Base-by-base conservation (phyloP, 1,284 basidiomycete species). In the Ceraceosorus bombacis region DNA sequence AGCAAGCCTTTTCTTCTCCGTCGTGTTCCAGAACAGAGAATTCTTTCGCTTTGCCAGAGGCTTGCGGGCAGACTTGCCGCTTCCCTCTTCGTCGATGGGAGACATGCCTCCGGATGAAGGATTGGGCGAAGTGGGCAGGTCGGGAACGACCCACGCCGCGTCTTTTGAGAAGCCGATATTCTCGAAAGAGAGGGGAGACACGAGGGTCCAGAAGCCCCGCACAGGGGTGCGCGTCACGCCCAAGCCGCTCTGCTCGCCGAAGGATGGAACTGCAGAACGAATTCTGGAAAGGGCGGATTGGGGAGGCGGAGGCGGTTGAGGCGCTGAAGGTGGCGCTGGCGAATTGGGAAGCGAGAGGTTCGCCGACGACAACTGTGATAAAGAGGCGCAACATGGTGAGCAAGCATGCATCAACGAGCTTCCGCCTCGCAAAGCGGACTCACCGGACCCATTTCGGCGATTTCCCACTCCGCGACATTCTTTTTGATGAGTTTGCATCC, bases 121-220 rank as follows among this genome's bases (percentile, higher is more conserved):
- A 5, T 46, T 15, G 41, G 48, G 53, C 7, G 40, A 8, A 6
- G 37, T 37, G n/a, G 56, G 36, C n/a, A 48, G 38, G 10, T 49
- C 54, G 15, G 59, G 59, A 5, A 41, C 13, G 36, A 17, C 38
- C 74, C 74, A 77, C 48, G 58, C 60, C n/a, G 66, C 57, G 50
- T 74, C 71, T 40, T 68, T 66, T 2, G 70, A 71, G 55, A 77
- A 77, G 27, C 71, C 69, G 8, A 77, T 65, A 43, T 77, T 77
- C 49, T 77, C 74, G 54, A 77, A 76, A 39, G 66, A 59, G 61
- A 77, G 62, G 10, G 75, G 70, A 15, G 66, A 63, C 3, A 60
- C 57, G 6, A 77, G 64, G 54, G 58, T 60, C 73, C 73, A 77
- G 46, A 76, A 74, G 4, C 53, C 43, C n/a, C 56, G 55, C 27